Evolutionary conservation across 208 protist species (phyloP).

Genomic region (Jaenimonas drosophilae): DNA sequence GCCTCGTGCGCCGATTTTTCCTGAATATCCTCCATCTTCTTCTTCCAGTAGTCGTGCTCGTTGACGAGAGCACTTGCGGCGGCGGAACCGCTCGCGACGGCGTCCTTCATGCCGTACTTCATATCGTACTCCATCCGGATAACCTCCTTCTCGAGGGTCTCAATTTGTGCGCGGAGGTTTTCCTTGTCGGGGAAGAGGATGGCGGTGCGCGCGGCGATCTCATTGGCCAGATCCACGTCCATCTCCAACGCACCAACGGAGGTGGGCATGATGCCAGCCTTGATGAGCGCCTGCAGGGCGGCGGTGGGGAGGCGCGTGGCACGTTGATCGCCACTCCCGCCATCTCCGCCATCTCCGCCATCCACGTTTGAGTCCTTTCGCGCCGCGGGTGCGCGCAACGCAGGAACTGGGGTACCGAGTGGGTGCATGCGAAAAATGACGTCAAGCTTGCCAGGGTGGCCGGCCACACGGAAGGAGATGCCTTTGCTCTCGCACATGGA

Average conservation of each 20-base stretch:
- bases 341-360: constrained; percentile 1
- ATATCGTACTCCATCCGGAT: constrained; percentile 76
- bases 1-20: constrained; percentile 67
- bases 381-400: constrained; percentile 13
- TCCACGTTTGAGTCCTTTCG: constrained; percentile 2
- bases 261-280: constrained; percentile 44
- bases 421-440: constrained; percentile 85
- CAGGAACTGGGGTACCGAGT: constrained; percentile 41
- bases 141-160: constrained; percentile 55
- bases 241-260: constrained; percentile 46
- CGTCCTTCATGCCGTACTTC: constrained; percentile 74
- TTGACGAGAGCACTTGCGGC: constrained; percentile 51
- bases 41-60: constrained; percentile 59
- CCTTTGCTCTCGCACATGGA: constrained; percentile 82
- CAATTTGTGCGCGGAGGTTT: constrained; percentile 43
- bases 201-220: constrained; percentile 61
- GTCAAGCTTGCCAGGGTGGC: constrained; percentile 59
- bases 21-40: constrained; percentile 50
- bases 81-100: constrained; percentile 46
- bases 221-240: constrained; percentile 68
- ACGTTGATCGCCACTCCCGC: neutral
- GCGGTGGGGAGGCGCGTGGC: constrained; percentile 40
- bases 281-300: constrained; percentile 42
- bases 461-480: constrained; percentile 71
- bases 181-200: constrained; percentile 65